Evolutionary conservation across 352 stramenopile genomes (phyloP).

Genomic region (Pythium plurisporium): DNA sequence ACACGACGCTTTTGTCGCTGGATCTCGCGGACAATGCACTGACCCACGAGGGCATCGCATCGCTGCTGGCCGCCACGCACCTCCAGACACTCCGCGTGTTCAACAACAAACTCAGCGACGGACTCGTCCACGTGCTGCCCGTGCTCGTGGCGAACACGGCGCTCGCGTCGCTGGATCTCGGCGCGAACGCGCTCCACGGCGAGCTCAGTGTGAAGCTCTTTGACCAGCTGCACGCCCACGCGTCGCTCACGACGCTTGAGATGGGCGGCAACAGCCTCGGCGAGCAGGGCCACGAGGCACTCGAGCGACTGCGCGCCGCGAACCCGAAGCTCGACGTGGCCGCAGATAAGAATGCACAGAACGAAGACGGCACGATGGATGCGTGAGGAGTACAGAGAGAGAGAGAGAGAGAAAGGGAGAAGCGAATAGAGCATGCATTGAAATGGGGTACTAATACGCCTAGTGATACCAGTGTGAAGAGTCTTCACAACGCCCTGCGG

Average conservation of each 20-base stretch:
- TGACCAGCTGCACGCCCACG: slow-evolving; percentile 51
- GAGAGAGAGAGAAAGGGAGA: slow-evolving; percentile 4
- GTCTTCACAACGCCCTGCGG: too few species aligned
- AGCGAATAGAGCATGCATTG: too few species aligned
- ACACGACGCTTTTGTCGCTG: slow-evolving; percentile 44
- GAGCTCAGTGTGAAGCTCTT: slow-evolving; percentile 58
- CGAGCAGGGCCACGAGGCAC: slow-evolving; percentile 52
- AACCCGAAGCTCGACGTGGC: slow-evolving; percentile 68
- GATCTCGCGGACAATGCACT: slow-evolving; percentile 73
- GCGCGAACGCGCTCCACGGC: slow-evolving; percentile 68
- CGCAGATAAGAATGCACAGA: slow-evolving; percentile 74
- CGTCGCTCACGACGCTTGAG: slow-evolving; percentile 72
- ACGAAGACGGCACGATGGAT: slow-evolving; percentile 54
- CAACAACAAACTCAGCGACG: slow-evolving; percentile 63
- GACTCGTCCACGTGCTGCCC: slow-evolving; percentile 45
- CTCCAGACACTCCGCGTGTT: slow-evolving; percentile 71
- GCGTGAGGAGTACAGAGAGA: too few species aligned
- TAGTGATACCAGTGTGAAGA: too few species aligned
- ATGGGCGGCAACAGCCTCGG: slow-evolving; percentile 82
- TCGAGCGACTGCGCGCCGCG: slow-evolving; percentile 50
- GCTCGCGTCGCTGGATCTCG: slow-evolving; percentile 61
- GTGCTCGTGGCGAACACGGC: slow-evolving; percentile 43
- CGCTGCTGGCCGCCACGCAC: slow-evolving; percentile 36
- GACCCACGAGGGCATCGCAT: slow-evolving; percentile 37
- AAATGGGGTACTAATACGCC: too few species aligned